Base-by-base conservation (phyloP, 208 protist genomes). In the Sergeia podlipaevii region DNA sequence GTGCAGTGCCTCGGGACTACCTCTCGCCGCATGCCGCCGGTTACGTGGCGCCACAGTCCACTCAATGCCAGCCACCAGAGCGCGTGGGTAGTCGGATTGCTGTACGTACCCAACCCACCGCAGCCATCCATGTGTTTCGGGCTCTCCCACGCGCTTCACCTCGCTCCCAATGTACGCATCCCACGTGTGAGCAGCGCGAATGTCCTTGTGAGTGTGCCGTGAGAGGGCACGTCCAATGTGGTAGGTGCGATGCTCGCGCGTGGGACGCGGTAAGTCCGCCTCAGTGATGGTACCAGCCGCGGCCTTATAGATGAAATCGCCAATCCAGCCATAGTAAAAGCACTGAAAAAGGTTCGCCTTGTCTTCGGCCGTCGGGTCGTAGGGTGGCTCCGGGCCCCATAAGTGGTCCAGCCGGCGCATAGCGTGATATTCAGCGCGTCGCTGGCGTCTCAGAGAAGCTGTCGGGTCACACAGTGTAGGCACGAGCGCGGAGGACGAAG, bases 251-350 rank as follows among this genome's bases (percentile, higher is more conserved):
- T 42, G 51, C 23, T 55, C 43, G 1, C 34, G 62, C 32, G 54
- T 45, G 2, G 74, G 69, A n/a, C 33, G 64, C 0, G 68, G 74
- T 4, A 80, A 46, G 36, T 66, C 59, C 8, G 36, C 55, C 30
- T 65, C 68, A 0, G 56, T 80, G 46, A 77, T 71, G 36, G 26
- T 48, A 0, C 55, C 65, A 4, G 36, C 23, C n/a, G 63, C 68
- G 1, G 74, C 74, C 37, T 68, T 60, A 29, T 50, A 66, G 38
- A 77, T 77, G 44, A 70, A 80, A 42, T 77, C 66, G 4, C 64
- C 69, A 20, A 80, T 77, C 74, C 74, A 80, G 18, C 69, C 64
- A 49, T 80, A 80, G 59, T 76, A 70, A 1, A 80, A 65, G 34
- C 70, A 60, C 44, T 76, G 64, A 32, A 80, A 74, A 58, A 54